Evolutionary conservation across 164 flowering plant species (phyloP), one percentile per base, ranked within the genome.

Genomic region (Chloranthus sessilifolius): DNA sequence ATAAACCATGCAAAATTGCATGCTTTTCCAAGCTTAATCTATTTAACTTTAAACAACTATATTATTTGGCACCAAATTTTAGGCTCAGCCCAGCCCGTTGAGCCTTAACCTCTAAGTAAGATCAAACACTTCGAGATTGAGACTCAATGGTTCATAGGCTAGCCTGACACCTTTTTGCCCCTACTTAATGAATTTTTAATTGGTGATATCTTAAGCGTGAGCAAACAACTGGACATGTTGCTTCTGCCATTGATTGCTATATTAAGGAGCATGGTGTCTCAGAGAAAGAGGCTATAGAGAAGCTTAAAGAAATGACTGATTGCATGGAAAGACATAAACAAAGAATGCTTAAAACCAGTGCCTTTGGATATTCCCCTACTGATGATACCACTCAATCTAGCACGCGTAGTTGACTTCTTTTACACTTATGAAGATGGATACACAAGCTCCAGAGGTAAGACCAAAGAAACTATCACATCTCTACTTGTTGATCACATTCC

Each of bases 241-340:
- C 66, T 0, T 63, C 76, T 0, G 59, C 43, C 3, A 50, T 71
- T 3, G 58, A 71, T 20, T 71, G 72, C 33, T 75, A 60, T 60
- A 66, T 71, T 67, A 54, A 55, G 2, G 52, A 71, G 22, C 15
- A 69, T 35, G 72, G 70, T 0, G 60, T 43, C 0, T 28, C 74
- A 8, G 42, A 53, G 25, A 11, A 55, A 16, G 64, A 61, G 24
- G 65, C 60, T 3, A 0, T 0, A 2, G 30, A 30, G 0, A 44
- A 43, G 26, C 25, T 75, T 2, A 15, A 21, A 0, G 52, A 65
- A 39, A 52, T 33, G 27, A 31, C 69, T 0, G 1, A 29, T 48
- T 43, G 67, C 69, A 8, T 81, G 88, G 88, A 79, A 73, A 47
- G 79, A 73, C 36, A 43, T 76, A 6, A 79, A 77, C 25, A 37